Conservation (phyloP, 1,284 basidiomycete species). For the Cutaneotrichosporon spelunceum region DNA sequence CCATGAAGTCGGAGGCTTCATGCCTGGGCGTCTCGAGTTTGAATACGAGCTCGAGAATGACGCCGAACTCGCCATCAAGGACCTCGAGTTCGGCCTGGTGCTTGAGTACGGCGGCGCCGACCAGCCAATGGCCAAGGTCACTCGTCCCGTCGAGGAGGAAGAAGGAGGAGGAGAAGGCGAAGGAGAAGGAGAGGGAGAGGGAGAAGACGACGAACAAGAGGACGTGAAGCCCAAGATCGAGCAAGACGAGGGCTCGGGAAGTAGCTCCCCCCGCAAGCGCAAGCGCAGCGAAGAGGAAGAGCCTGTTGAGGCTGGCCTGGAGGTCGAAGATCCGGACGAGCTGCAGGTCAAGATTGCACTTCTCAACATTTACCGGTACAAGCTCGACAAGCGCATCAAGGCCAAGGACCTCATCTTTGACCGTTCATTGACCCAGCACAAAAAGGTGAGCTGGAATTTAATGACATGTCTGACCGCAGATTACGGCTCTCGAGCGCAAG, state of each 20-base stretch:
- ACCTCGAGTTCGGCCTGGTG: slow-evolving; percentile 90
- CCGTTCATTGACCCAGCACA: slow-evolving; percentile 86
- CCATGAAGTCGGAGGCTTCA: slow-evolving; percentile 89
- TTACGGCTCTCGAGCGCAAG: slow-evolving; percentile 86
- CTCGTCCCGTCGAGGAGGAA: slow-evolving; percentile 33
- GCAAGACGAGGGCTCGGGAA: slow-evolving; percentile 24
- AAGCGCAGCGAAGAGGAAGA: slow-evolving; percentile 61
- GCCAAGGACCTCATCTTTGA: slow-evolving; percentile 91
- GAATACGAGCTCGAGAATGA: slow-evolving; percentile 96
- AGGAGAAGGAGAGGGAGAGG: slow-evolving; percentile 37
- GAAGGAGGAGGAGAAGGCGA: slow-evolving; percentile 39
- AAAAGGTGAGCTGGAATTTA: slow-evolving; percentile 62
- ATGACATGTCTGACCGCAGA: slow-evolving; percentile 55
- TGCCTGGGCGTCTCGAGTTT: slow-evolving; percentile 95
- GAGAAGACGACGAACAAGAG: slow-evolving; percentile 35
- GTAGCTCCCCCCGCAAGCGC: slow-evolving; percentile 54
- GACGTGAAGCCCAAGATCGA: slow-evolving; percentile 26
- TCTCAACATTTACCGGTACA: slow-evolving; percentile 87
- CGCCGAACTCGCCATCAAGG: slow-evolving; percentile 91
- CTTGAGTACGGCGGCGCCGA: slow-evolving; percentile 79
- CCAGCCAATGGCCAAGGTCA: slow-evolving; percentile 58
- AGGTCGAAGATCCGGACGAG: slow-evolving; percentile 56
- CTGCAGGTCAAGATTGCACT: slow-evolving; percentile 49
- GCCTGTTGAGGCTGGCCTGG: slow-evolving; percentile 64
- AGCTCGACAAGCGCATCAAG: slow-evolving; percentile 82